Percentiles rank a stretch among this genome's conserved stretches.
Conservation (phyloP, 805 yeast species). For the Nakazawaea pomicola region DNA sequence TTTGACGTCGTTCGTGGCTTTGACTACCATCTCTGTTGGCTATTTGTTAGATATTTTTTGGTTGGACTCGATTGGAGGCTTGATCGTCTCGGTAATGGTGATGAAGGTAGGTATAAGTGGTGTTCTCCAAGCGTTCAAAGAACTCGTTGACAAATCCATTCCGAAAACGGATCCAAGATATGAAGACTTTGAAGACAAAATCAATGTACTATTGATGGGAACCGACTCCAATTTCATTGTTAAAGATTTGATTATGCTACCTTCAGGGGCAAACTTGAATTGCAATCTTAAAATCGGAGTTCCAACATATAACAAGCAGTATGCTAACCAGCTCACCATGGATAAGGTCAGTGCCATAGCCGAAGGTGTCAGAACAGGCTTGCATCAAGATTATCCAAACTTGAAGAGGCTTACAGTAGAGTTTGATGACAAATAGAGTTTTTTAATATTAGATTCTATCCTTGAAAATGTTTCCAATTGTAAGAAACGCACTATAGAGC, state of each 20-base stretch:
- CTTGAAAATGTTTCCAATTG: too few relatives aligned
- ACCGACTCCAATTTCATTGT: constrained; percentile 26
- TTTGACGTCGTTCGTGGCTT: constrained; percentile 85
- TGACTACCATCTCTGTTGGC: constrained; percentile 83
- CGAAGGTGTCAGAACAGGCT: constrained; percentile 21
- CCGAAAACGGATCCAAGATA: constrained; percentile 47
- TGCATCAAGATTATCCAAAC: constrained; percentile 28
- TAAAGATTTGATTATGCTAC: constrained; percentile 38
- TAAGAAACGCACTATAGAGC: too few relatives aligned
- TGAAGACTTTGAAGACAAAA: constrained; percentile 29
- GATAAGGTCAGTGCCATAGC: constrained; percentile 28
- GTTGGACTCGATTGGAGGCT: constrained; percentile 90
- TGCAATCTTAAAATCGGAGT: constrained; percentile 27
- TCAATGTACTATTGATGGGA: constrained; percentile 29
- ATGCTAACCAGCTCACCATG: constrained; percentile 26
- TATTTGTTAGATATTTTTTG: constrained; percentile 72
- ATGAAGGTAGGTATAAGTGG: constrained; percentile 83
- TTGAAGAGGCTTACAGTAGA: constrained; percentile 30
- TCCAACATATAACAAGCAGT: constrained; percentile 23
- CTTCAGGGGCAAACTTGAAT: constrained; percentile 52
- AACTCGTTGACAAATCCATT: constrained; percentile 72
- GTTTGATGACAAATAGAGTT: constrained; percentile 15
- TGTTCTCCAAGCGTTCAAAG: constrained; percentile 62
- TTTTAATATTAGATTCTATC: too few relatives aligned
- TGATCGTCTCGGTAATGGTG: constrained; percentile 76